Evolutionary conservation across 2,329 filamentous ascomycete genomes (phyloP), one percentile per base, ranked within the genome.

Genomic region (Ophiostoma himal-ulmi): DNA sequence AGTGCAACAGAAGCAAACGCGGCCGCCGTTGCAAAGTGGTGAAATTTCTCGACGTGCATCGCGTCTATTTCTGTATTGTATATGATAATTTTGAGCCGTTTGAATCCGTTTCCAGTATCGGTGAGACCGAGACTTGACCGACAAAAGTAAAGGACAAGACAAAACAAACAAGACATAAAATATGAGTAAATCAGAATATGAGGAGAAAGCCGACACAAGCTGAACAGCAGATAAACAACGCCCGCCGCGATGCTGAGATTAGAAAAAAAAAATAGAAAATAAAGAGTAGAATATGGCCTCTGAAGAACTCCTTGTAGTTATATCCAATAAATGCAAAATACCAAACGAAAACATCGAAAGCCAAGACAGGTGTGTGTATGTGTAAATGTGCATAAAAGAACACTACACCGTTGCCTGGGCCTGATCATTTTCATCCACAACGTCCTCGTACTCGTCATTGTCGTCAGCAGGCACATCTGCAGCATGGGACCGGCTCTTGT

Each of bases 361-460:
- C 52, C 10, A 26, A 22, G 8, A 48, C n/a, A 26, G 39, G 39
- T 44, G 39, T 44, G 39, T 44, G 30, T 30, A 30, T 30, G 30
- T 30, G 30, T 30, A 30, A 3, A 3, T 30, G 52, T 57, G 22
- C 52, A 57, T 5, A 22, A 11, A 3, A 44, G 39, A 17, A 26
- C 52, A 54, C 30, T 65, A 39, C 30, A 39, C 62, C 17, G 14
- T n/a, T 3, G 62, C 20, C 64, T 39, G 30, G 14, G 68, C 48
- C 66, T 52, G 67, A 1, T 66, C 69, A 13, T 52, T 22, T 34
- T 74, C 73, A 22, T 77, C 76, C 14, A 79, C 79, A 4, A 80
- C 60, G 65, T 81, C 79, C 68, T 81, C 80, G 60, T 81, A 79
- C 36, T 78, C 77, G 66, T 74, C 71, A 65, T 73, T 70, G 48